Evolutionary conservation across 345 rosid species (phyloP).

Genomic region (Erysimum cheiranthoides): DNA sequence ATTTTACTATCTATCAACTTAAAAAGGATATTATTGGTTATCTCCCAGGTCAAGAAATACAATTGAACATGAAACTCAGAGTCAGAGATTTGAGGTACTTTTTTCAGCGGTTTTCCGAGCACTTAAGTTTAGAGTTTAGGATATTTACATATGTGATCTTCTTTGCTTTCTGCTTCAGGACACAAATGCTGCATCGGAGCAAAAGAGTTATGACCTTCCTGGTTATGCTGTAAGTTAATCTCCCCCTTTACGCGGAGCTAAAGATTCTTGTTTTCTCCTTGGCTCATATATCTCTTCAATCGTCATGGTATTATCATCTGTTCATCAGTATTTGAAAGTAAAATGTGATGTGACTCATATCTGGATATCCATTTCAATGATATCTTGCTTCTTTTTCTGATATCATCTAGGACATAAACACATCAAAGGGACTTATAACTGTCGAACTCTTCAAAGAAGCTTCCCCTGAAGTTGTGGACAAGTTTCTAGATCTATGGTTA

Average conservation of each 20-base stretch:
- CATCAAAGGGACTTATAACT: conserved; percentile 73
- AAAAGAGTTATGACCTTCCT: conserved; percentile 76
- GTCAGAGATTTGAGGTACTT: conserved; percentile 54
- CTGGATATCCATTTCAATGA: conserved; percentile 1
- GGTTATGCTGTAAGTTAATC: conserved; percentile 73
- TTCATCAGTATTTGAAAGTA: conserved; percentile 1
- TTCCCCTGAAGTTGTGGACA: conserved; percentile 81
- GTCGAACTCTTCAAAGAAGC: conserved; percentile 76
- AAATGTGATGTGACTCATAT: neutral
- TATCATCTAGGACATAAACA: conserved; percentile 64
- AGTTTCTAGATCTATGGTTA: conserved; percentile 76
- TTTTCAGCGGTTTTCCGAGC: neutral
- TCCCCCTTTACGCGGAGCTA: neutral
- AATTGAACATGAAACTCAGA: conserved; percentile 42
- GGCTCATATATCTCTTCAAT: neutral
- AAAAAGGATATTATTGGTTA: neutral
- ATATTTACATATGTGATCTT: neutral
- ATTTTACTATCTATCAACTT: conserved; percentile 5
- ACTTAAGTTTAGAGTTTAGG: neutral
- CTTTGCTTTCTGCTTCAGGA: conserved; percentile 51
- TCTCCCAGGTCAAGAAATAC: conserved; percentile 49
- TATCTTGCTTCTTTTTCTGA: conserved; percentile 9
- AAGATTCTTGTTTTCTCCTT: neutral
- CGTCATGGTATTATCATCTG: conserved; percentile 7
- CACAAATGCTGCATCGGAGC: conserved; percentile 45